phyloP scores from a whole-genome alignment of 139 green algal genomes.

The Ulvella scutata region DNA sequence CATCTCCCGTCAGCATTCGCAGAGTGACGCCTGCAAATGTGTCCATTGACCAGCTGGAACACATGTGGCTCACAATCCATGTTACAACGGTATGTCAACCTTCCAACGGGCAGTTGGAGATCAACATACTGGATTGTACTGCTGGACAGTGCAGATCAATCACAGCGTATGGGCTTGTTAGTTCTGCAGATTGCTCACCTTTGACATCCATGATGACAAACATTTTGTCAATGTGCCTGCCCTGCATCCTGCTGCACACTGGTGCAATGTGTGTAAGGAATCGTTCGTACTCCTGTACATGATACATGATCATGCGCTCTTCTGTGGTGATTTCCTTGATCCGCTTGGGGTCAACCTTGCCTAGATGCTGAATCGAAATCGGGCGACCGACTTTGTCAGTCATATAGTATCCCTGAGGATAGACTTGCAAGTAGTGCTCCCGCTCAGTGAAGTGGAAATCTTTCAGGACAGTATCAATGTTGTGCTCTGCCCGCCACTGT shows the following conservation, averaged over 20 bases:
- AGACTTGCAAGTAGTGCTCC: constrained; percentile 73
- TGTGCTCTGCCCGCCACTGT: constrained; percentile 35
- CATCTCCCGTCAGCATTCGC: constrained; percentile 41
- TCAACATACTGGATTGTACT: no score
- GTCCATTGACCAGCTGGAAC: no score
- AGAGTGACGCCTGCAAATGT: constrained; percentile 39
- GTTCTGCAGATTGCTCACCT: constrained; percentile 25
- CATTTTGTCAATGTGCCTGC: constrained; percentile 57
- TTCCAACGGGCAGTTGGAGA: no score
- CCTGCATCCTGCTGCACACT: constrained; percentile 41
- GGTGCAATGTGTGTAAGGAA: constrained; percentile 69
- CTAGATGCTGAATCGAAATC: constrained; percentile 77
- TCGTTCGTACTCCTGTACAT: constrained; percentile 81
- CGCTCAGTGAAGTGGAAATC: constrained; percentile 80
- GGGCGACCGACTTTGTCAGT: constrained; percentile 58
- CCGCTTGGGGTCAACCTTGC: constrained; percentile 52
- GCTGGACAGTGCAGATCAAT: no score
- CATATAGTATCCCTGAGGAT: constrained; percentile 71
- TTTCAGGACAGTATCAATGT: constrained; percentile 48
- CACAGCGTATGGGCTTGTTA: no score
- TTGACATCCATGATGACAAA: constrained; percentile 85
- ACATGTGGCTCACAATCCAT: no score
- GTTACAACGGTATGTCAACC: no score
- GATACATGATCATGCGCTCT: constrained; percentile 80
- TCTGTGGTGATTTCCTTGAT: constrained; percentile 61